These are phyloP conservation scores for Aspergillus nidulans DNA, from an alignment of 495 filamentous ascomycete species.

Conservation along the genomic window DNA sequence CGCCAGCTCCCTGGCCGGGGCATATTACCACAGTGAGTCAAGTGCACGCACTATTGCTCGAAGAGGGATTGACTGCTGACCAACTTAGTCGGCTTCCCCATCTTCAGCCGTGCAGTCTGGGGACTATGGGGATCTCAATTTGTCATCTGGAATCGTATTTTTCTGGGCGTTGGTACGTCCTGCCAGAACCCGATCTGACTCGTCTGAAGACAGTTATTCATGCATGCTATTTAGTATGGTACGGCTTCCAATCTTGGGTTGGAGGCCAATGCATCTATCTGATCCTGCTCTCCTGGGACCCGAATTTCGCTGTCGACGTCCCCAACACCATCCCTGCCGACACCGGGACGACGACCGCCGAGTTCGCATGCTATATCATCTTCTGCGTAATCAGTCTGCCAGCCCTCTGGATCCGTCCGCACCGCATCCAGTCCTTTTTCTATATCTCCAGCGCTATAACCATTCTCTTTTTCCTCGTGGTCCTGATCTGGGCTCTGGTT, in stretches of 20 bases:
- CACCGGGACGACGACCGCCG: not conserved
- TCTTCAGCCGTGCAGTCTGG: not conserved
- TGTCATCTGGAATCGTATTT: conserved; percentile 1
- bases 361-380: not conserved
- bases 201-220: not conserved
- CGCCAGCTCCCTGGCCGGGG: not conserved
- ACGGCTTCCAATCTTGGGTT: not conserved
- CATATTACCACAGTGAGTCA: not conserved
- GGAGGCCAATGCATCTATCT: not conserved
- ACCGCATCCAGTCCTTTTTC: not conserved
- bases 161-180: not conserved
- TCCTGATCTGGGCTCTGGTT: not conserved
- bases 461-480: not conserved
- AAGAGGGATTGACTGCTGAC: not conserved
- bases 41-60: not conserved
- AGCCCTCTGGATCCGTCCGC: not conserved
- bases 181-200: not conserved
- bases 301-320: not conserved
- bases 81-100: not conserved
- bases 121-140: not conserved
- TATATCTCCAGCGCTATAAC: not conserved
- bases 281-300: not conserved
- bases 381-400: not conserved
- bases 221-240: not conserved
- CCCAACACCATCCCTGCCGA: not conserved